phyloP scores from a whole-genome alignment of 225 moss, liverwort and hornwort genomes.

The Physcomitrium patens region DNA sequence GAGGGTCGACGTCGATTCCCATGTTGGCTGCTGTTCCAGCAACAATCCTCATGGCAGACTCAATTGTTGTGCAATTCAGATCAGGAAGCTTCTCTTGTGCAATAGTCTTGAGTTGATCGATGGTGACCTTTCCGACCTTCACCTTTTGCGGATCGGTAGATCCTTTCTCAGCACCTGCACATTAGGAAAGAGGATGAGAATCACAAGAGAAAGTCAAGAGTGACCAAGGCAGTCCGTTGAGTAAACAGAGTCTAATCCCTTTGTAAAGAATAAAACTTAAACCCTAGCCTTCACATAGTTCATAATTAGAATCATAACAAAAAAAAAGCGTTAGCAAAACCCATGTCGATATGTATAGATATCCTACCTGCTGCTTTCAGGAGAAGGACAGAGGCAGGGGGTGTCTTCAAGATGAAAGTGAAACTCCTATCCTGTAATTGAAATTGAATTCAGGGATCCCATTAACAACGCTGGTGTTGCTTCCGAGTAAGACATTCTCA shows the following conservation, averaged over 20 bases:
- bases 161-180: constrained; percentile 61
- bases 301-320: too few relatives aligned
- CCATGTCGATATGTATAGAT: not conserved
- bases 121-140: constrained; percentile 66
- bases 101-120: constrained; percentile 58
- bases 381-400: constrained; percentile 58
- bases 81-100: constrained; percentile 72
- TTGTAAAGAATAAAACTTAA: too few relatives aligned
- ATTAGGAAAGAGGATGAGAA: not conserved
- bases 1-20: constrained; percentile 71
- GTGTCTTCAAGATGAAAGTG: too few relatives aligned
- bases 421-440: constrained; percentile 42
- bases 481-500: too few relatives aligned
- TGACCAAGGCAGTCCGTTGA: too few relatives aligned
- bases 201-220: too few relatives aligned
- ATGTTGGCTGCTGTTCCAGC: constrained; percentile 31
- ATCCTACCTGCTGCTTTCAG: constrained; percentile 62
- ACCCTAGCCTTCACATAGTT: too few relatives aligned
- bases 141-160: constrained; percentile 62
- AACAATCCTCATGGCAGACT: constrained; percentile 74
- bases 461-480: too few relatives aligned
- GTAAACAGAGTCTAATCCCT: too few relatives aligned
- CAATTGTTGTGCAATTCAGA: constrained; percentile 60
- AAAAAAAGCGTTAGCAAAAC: not conserved
- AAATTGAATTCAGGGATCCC: constrained; percentile 63